Base-by-base conservation (phyloP, 2,329 filamentous ascomycete genomes). In the Sphaceloma murrayae region DNA sequence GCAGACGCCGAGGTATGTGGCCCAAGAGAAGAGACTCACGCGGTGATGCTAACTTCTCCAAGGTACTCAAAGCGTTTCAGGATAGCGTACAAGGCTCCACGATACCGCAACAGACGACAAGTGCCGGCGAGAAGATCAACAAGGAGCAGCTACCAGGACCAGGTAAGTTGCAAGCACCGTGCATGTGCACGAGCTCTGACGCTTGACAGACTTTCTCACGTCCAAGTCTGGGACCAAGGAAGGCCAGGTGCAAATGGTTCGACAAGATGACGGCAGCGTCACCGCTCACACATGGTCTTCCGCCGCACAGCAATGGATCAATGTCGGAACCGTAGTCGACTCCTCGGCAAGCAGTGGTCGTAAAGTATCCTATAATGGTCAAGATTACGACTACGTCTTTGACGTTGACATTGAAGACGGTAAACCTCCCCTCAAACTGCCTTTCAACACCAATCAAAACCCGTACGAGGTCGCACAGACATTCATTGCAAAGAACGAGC, bases 371-470 rank as follows among this genome's bases (percentile, higher is more conserved):
- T 82, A 89, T 58, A 70, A 84, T 1, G 89, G 89, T 22, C 77
- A 94, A 58, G 84, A 89, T 49, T 98, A 94, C 60, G 91, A 98
- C 59, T 95, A 82, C 56, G 88, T 98, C 6, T 96, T 96, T 53
- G 88, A 95, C 57, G 88, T 95, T 18, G 88, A 94, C 55, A 93
- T 95, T 50, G 85, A 94, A 60, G 89, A 95, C 56, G 89, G 87
- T 43, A 89, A 93, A 57, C 88, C 89, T 9, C 78, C 89, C 0
- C 69, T 96, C 34, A 95, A 95, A 62, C 72, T 96, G n/a, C 87
- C 89, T 0, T 96, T 84, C 65, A 95, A 96, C 59, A 72, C 89
- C 9, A 86, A 83, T 1, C 82, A 95, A 58, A 95, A 95, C 53
- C 85, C 87, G 0, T 96, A 93, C 61, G 85, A 94, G 54, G 81